Base-by-base conservation (phyloP, 371 early-diverging fungal species). In the Dinochytrium kinnereticum region DNA sequence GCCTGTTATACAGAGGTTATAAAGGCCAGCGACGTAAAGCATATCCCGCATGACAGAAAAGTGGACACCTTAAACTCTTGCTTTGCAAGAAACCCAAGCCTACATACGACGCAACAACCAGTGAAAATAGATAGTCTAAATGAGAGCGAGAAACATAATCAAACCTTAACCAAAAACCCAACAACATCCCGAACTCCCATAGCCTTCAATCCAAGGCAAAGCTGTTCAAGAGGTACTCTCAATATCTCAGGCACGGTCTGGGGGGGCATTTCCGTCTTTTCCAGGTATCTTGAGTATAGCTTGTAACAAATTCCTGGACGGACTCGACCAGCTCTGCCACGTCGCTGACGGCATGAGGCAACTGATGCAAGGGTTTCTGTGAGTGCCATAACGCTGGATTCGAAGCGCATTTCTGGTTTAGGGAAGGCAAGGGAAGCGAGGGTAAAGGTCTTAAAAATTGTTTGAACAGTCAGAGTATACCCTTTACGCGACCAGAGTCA, bases 251-350 rank as follows among this genome's bases (percentile, higher is more conserved):
- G 95, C 26, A 68, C 73, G 0, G 70, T 17, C 33, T 76, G 73
- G 0, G 74, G 70, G 1, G 39, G 49, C 82, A 83, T 81, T 19
- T 68, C 24, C 1, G 49, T 57, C n/a, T 65, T 15, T 59, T 80
- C 79, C 24, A 81, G 71, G 7, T 51, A 28, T 37, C 53, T 65
- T 0, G 75, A 57, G 51, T 73, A 82, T 0, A 82, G 77, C 61
- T 79, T 79, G 59, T 70, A 79, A 51, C 82, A 81, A 17, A 71
- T 49, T 26, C 82, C 82, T 5, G 71, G 72, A 19, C 78, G 70
- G 2, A 78, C 78, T 70, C 82, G 79, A 26, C 99, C 99, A 2
- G 98, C 98, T 74, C 98, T 90, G 50, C 99, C 99, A 19, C 91
- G 87, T 38, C 99, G 88, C 82, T 99, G 99, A 49, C 90, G 88